Evolutionary conservation across 2,329 filamentous ascomycete species (phyloP).

Genomic region (Xylaria polymorpha): DNA sequence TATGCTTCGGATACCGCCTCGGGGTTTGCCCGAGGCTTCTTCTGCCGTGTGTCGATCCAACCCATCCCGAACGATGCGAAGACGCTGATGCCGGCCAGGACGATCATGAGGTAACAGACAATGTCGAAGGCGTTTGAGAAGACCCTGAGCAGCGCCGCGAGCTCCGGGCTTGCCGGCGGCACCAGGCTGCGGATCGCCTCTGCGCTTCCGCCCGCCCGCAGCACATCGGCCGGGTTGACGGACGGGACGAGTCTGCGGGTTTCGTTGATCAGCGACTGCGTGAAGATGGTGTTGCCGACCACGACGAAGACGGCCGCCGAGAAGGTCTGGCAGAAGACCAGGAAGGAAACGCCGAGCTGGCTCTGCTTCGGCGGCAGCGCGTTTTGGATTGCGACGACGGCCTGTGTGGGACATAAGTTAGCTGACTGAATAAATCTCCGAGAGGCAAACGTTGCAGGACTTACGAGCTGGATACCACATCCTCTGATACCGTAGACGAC

Average conservation of each 20-base stretch:
- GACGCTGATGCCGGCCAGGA: conserved; percentile 41
- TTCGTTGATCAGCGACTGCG: conserved; percentile 42
- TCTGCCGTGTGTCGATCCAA: conserved; percentile 46
- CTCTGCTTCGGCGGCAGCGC: conserved; percentile 44
- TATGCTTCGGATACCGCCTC: conserved; percentile 20
- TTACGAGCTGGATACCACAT: conserved; percentile 45
- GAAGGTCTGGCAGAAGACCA: conserved; percentile 49
- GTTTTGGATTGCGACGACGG: conserved; percentile 48
- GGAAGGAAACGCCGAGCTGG: conserved; percentile 45
- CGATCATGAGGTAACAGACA: conserved; percentile 47
- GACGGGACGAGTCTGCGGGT: conserved; percentile 43
- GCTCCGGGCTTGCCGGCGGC: conserved; percentile 43
- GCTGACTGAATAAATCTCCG: background rate
- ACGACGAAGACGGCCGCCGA: conserved; percentile 45
- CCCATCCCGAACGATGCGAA: conserved; percentile 47
- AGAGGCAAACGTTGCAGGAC: conserved; percentile 3
- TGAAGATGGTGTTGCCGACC: conserved; percentile 48
- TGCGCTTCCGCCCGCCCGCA: conserved; percentile 47
- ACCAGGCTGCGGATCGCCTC: conserved; percentile 47
- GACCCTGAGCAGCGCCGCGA: conserved; percentile 43
- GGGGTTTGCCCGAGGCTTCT: conserved; percentile 32
- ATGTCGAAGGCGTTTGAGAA: conserved; percentile 45
- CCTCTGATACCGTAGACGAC: conserved; percentile 47
- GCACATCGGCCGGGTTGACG: conserved; percentile 41
- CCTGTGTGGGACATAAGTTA: conserved; percentile 32